Evolutionary conservation across 768 basidiomycete species (phyloP).

Genomic region (Pilatotrama ljubarskyi): DNA sequence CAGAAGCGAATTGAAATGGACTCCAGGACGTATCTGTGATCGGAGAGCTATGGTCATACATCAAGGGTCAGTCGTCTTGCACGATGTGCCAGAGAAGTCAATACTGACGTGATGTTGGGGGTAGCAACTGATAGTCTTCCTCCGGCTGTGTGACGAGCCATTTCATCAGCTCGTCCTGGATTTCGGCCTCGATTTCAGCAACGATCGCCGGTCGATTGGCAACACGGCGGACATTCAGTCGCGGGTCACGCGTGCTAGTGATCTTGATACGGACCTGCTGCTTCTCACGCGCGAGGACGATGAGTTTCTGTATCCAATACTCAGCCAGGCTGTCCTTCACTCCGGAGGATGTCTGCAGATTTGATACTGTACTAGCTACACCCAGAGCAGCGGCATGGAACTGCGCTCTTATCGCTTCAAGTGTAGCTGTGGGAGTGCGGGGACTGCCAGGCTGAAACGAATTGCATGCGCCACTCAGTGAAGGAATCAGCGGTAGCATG

Average conservation of each 20-base stretch:
- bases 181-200: background rate
- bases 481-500: too few species aligned
- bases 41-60: too few species aligned
- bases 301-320: conserved; percentile 12
- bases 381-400: background rate
- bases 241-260: background rate
- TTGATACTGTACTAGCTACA: background rate
- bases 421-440: too few species aligned
- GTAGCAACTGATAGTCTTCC: background rate
- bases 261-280: background rate
- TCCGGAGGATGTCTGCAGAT: background rate
- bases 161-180: background rate
- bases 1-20: too few species aligned
- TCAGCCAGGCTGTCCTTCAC: conserved; percentile 3
- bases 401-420: too few species aligned
- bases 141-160: background rate
- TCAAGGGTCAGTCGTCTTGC: too few species aligned
- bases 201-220: background rate
- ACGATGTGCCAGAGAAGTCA: too few species aligned
- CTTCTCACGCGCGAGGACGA: background rate
- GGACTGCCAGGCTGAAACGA: too few species aligned
- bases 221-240: background rate
- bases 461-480: too few species aligned
- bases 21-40: too few species aligned
- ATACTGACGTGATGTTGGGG: background rate